Base-by-base conservation (phyloP, 257 asterid species). In the Penstemon newberryi region DNA sequence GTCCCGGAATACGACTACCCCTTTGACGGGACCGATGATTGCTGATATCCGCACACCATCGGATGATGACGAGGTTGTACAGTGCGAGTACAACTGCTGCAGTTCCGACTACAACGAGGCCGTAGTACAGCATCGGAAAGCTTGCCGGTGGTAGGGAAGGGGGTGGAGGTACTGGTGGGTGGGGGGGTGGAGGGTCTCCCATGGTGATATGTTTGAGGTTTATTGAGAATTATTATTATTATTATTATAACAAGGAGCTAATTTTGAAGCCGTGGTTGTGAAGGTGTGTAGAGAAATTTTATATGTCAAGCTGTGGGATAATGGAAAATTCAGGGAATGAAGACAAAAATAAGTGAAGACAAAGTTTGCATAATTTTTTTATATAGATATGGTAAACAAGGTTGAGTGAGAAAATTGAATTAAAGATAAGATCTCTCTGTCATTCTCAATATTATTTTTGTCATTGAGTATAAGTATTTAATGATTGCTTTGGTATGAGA, bases 61-160 rank as follows among this genome's bases (percentile, higher is more conserved):
- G 65, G 5, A 78, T 25, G 65, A 79, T 7, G 77, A 80, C 5
- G 77, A 82, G 64, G 11, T 85, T 78, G 73, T 82, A 85, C 44
- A 85, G 68, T 5, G 69, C 74, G 10, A 85, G 81, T 13, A 85
- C 55, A 53, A 83, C 8, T 3, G 65, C 72, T 3, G 81, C 81
- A 8, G 83, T 79, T 10, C 80, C 88, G n/a, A 85, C 44, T 36
- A 78, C 81, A 18, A 79, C 71, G 42, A 85, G 73, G 66, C 86
- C 80, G 68, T 85, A 85, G 81, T 83, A 85, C 12, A 80, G 51
- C 91, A 82, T 67, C 13, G 70, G 65, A 5, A 77, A 18, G 82
- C 67, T 77, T 18, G 85, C 73, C 57, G 40, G 66, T 38, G 59
- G 13, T 38, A 62, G n/a, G 0, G 72, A 39, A 1, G 80, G 70